phyloP scores from a whole-genome alignment of 169 alveolate genomes.

The Theileria sp. region DNA sequence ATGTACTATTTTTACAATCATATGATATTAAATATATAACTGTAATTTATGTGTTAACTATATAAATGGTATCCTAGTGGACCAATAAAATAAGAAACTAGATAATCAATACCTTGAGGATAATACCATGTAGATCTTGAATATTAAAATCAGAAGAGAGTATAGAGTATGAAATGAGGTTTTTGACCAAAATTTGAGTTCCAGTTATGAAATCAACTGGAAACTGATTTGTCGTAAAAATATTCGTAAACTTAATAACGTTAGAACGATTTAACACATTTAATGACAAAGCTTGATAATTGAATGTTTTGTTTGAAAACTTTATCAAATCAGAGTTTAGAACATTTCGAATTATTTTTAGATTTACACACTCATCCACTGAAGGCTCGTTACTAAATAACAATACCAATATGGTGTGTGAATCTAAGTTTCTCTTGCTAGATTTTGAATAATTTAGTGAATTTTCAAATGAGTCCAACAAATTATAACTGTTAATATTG shows the following conservation, averaged over 20 bases:
- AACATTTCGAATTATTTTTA: constrained; percentile 54
- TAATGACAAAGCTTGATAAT: background rate
- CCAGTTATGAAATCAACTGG: constrained; percentile 5
- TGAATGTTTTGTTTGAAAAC: background rate
- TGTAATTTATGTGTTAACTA: too few species aligned
- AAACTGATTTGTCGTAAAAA: constrained; percentile 1
- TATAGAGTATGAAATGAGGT: constrained; percentile 47
- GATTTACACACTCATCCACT: constrained; percentile 26
- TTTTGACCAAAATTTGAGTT: constrained; percentile 9
- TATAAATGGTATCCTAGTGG: too few species aligned
- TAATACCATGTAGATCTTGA: background rate
- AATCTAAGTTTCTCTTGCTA: background rate
- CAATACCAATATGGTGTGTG: constrained; percentile 43
- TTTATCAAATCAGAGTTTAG: constrained; percentile 31
- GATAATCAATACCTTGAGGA: background rate
- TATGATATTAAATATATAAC: background rate
- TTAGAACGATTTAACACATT: background rate
- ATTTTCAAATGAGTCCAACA: constrained; percentile 8
- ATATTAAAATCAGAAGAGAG: constrained; percentile 7
- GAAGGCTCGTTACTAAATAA: constrained; percentile 12
- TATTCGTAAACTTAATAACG: background rate
- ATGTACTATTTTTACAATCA: background rate
- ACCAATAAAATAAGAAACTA: background rate
- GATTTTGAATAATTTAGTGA: background rate
- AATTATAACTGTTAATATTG: background rate